These are phyloP conservation scores for Lichtheimia corymbifera DNA, from an alignment of 371 early-diverging fungal species.

Conservation along the genomic window DNA sequence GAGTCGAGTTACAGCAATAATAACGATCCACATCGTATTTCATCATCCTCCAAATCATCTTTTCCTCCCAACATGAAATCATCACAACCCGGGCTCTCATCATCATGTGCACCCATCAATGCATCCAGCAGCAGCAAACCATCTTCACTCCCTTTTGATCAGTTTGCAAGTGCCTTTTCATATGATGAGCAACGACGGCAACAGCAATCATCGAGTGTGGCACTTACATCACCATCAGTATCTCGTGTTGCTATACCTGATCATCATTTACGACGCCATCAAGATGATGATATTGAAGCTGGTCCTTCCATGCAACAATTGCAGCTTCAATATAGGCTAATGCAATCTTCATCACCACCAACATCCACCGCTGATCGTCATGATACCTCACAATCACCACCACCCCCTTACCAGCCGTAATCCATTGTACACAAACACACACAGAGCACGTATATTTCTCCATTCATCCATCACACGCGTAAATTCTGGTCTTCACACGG, in stretches of 20 bases:
- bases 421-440: neutral
- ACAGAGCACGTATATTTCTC: too few relatives aligned
- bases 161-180: constrained; percentile 14
- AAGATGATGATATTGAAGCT: neutral
- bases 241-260: neutral
- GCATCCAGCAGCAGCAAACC: neutral
- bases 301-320: constrained; percentile 13
- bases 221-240: neutral
- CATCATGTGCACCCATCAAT: neutral
- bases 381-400: constrained; percentile 8
- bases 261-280: neutral
- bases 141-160: constrained; percentile 9
- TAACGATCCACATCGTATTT: constrained; percentile 1
- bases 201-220: neutral
- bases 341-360: constrained; percentile 2
- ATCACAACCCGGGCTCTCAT: neutral
- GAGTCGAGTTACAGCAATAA: neutral
- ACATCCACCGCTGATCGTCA: too few relatives aligned
- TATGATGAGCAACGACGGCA: constrained; percentile 4
- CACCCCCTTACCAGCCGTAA: constrained; percentile 22
- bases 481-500: too few relatives aligned
- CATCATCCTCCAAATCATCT: constrained; percentile 6
- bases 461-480: too few relatives aligned
- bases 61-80: neutral
- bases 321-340: constrained; percentile 10